These are phyloP conservation scores for Penicillium sp. DNA, from an alignment of 2,329 filamentous ascomycete species.

Conservation along the genomic window DNA sequence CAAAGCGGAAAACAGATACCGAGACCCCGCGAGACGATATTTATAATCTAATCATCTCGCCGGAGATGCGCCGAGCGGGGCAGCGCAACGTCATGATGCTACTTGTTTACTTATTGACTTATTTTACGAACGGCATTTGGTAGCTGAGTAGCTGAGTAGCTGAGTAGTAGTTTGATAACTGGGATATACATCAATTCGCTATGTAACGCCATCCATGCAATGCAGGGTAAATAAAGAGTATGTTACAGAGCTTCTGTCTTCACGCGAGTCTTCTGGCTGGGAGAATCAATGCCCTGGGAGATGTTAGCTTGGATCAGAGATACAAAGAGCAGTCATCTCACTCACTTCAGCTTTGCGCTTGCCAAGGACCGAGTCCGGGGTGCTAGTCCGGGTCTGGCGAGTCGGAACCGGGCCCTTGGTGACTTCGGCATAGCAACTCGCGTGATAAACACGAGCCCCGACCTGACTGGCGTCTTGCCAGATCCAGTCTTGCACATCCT, in stretches of 20 bases:
- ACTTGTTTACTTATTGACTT: not conserved
- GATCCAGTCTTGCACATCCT: conserved; percentile 93
- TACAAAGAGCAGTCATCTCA: not conserved
- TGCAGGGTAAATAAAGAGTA: conserved; percentile 6
- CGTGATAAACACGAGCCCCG: conserved; percentile 81
- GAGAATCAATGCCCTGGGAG: conserved; percentile 36
- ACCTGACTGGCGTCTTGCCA: conserved; percentile 87
- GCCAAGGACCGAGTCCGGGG: conserved; percentile 67
- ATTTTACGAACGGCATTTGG: too few relatives aligned
- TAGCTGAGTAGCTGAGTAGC: too few relatives aligned
- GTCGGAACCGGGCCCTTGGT: conserved; percentile 56
- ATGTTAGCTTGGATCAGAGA: conserved; percentile 1
- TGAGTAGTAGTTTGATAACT: not conserved
- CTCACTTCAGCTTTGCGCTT: conserved; percentile 73
- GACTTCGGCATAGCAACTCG: conserved; percentile 83
- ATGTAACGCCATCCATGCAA: conserved; percentile 11
- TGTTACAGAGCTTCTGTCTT: conserved; percentile 40
- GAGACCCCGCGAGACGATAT: not conserved
- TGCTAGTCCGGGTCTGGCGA: conserved; percentile 47
- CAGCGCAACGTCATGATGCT: conserved; percentile 21
- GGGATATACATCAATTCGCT: conserved; percentile 6
- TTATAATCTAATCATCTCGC: conserved; percentile 7
- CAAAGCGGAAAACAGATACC: not conserved
- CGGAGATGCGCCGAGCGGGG: conserved; percentile 32
- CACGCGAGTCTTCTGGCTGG: conserved; percentile 40